A percentile compares a stretch with the other conserved stretches of the same genome.
Evolutionary conservation across 768 basidiomycete species (phyloP).

Genomic region (Filobasidium wieringae): DNA sequence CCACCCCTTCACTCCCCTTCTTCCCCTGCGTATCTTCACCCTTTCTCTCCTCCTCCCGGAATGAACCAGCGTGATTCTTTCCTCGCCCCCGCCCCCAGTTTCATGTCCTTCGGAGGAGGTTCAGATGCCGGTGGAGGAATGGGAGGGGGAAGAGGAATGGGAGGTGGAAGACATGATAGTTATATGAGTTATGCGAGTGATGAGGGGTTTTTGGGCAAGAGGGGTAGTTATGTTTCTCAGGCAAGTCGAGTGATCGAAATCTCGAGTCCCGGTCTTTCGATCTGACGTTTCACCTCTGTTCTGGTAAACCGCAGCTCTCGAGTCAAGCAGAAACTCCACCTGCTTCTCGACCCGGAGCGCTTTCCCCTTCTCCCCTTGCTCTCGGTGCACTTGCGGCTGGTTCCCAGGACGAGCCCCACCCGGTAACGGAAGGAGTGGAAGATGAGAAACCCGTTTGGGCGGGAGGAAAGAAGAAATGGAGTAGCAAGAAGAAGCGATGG

Average conservation of each 20-base stretch:
- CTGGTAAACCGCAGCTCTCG: background rate
- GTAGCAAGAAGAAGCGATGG: constrained; percentile 20
- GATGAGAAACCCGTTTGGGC: constrained; percentile 24
- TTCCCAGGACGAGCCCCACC: constrained; percentile 9
- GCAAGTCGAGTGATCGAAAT: too few species aligned
- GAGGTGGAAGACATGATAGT: background rate
- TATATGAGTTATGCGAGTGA: background rate
- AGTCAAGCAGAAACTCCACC: background rate
- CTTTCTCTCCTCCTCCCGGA: constrained; percentile 1
- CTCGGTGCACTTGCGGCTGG: constrained; percentile 19
- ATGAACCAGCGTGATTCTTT: background rate
- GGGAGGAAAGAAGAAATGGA: constrained; percentile 21
- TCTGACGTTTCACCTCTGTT: too few species aligned
- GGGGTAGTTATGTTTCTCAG: background rate
- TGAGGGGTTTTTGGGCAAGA: background rate
- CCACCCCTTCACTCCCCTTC: background rate
- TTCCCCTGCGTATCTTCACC: background rate
- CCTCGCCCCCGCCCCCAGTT: constrained; percentile 8
- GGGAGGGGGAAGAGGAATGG: too few species aligned
- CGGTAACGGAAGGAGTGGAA: constrained; percentile 25
- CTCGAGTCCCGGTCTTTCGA: too few species aligned
- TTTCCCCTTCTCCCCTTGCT: background rate
- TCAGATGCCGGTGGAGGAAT: too few species aligned
- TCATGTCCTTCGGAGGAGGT: background rate
- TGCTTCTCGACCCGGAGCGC: background rate